Evolutionary conservation across 179 eudicot genomes (phyloP), one percentile per base, ranked within the genome.

Genomic region (Kewa caespitosa): DNA sequence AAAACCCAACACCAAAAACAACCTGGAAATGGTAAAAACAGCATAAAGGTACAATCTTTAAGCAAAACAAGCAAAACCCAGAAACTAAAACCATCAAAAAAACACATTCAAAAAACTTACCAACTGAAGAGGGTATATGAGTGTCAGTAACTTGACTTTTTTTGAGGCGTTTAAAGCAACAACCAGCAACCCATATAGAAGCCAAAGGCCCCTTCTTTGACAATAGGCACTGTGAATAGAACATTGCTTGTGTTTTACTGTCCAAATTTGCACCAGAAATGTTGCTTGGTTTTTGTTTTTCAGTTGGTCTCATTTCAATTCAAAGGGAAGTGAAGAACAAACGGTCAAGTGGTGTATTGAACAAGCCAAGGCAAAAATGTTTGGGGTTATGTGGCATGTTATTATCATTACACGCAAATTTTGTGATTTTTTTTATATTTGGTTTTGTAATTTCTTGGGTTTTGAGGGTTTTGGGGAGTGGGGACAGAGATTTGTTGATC

Each of bases 121-220:
- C 99, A 57, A 95, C 91, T 57, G 90, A 89, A 80, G 92, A 84
- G 67, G 86, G 70, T 33, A 95, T 95, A 70, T 93, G 76, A 39
- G 94, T 93, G 69, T 83, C 80, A 69, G 79, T 64, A 69, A 95
- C 78, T 79, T 91, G 91, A 28, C 87, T 75, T 74, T 88, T 95
- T 46, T 86, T 90, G 39, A 95, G 88, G 76, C 90, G 89, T 77
- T 86, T 91, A 72, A 79, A 81, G 79, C 88, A 93, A 69, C 87
- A 94, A 28, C 96, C 98, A 80, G 99, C 98, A 54, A 88, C 80
- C 99, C 97, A 95, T 60, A 95, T 85, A 72, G 80, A 81, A 23
- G 88, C 86, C 55, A 95, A 85, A 38, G 87, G 74, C n/a, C 97
- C 93, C 81, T 89, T 93, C 76, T 79, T 89, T 18, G 93, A 86